These are phyloP conservation scores for Rhizopus stolonifer DNA, from an alignment of 371 early-diverging fungal species.

Conservation along the genomic window DNA sequence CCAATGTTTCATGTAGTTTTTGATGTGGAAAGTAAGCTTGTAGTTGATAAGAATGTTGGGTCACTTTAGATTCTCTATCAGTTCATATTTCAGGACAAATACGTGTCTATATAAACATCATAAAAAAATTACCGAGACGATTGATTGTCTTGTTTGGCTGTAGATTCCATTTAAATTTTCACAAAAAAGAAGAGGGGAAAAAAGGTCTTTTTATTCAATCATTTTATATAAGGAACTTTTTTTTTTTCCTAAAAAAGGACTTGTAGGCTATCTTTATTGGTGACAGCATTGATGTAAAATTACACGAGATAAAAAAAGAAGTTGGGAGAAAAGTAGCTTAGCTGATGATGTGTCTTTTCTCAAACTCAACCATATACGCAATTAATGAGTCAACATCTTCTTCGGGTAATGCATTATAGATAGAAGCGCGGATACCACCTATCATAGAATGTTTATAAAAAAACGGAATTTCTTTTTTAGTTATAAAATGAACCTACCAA, in stretches of 20 bases:
- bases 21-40: not conserved
- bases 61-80: not conserved
- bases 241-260: not conserved
- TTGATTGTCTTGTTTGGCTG: not conserved
- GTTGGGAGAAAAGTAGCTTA: not conserved
- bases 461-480: too few species aligned
- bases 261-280: slow-evolving; percentile 12
- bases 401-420: slow-evolving; percentile 92
- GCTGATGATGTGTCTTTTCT: slow-evolving; percentile 32
- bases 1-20: not conserved
- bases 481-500: slow-evolving; percentile 29
- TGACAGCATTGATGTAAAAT: slow-evolving; percentile 2
- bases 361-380: slow-evolving; percentile 80
- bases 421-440: slow-evolving; percentile 91
- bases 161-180: not conserved
- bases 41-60: not conserved
- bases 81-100: not conserved
- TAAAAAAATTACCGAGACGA: slow-evolving; percentile 1
- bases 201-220: not conserved
- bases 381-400: slow-evolving; percentile 79
- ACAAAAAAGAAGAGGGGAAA: not conserved
- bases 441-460: not conserved
- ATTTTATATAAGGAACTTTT: not conserved
- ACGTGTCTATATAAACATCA: not conserved
- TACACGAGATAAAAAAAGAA: too few species aligned